These are phyloP conservation scores for Apiospora koreana DNA, from an alignment of 2,329 filamentous ascomycete genomes.

Conservation along the genomic window DNA sequence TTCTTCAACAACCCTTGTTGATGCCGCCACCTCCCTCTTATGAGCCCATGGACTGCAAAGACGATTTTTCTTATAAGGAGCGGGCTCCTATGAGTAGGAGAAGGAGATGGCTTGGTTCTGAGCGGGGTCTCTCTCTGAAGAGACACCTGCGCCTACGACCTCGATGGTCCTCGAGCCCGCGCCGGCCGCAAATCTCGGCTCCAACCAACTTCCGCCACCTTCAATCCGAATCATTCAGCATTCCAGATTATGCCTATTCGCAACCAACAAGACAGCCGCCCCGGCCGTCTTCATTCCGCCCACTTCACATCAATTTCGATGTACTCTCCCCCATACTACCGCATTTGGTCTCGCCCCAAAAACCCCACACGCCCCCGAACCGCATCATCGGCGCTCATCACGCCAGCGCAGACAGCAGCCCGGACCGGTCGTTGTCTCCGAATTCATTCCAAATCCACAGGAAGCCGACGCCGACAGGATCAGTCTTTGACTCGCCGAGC, in stretches of 20 bases:
- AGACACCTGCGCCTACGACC: conserved; percentile 39
- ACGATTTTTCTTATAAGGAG: conserved; percentile 28
- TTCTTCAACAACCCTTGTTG: conserved; percentile 38
- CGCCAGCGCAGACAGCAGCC: conserved; percentile 36
- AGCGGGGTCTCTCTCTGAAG: conserved; percentile 45
- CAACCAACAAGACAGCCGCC: conserved; percentile 29
- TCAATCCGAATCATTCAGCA: conserved; percentile 38
- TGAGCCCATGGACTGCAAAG: conserved; percentile 22
- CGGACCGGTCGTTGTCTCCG: conserved; percentile 21
- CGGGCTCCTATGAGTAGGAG: conserved; percentile 38
- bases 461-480: conserved; percentile 39
- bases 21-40: conserved; percentile 30
- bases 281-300: conserved; percentile 45
- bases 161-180: conserved; percentile 39
- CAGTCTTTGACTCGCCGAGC: conserved; percentile 32
- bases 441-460: conserved; percentile 56
- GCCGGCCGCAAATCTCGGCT: conserved; percentile 57
- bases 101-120: conserved; percentile 36
- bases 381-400: neutral
- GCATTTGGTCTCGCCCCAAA: conserved; percentile 44
- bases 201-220: conserved; percentile 64
- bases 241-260: conserved; percentile 24
- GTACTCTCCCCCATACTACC: conserved; percentile 58
- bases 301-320: conserved; percentile 59
- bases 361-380: neutral